phyloP scores from a whole-genome alignment of 2,329 filamentous ascomycete species.

The Nectriaceae sp. region DNA sequence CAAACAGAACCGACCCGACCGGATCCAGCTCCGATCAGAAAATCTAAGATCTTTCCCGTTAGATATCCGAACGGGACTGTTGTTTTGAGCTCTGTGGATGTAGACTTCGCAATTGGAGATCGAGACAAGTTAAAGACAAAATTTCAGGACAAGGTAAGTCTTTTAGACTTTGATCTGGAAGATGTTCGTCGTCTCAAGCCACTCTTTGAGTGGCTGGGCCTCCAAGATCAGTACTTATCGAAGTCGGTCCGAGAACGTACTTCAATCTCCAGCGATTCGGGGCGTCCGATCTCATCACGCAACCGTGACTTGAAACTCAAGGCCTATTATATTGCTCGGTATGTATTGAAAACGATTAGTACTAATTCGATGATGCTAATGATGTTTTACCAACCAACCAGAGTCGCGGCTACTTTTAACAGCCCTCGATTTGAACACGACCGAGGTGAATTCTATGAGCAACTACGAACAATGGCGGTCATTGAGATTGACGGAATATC shows the following conservation, averaged over 20 bases:
- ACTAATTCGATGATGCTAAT: slow-evolving; percentile 1
- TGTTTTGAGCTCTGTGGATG: not conserved
- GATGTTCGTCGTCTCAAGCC: slow-evolving; percentile 10
- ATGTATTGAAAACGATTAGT: not conserved
- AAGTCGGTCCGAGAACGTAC: slow-evolving; percentile 10
- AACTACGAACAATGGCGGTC: slow-evolving; percentile 11
- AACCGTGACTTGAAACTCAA: slow-evolving; percentile 14
- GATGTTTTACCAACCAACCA: not conserved
- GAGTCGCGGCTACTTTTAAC: slow-evolving; percentile 17
- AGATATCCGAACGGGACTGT: slow-evolving; percentile 4
- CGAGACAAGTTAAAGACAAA: slow-evolving; percentile 4
- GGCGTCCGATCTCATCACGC: not conserved
- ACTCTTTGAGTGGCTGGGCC: slow-evolving; percentile 9
- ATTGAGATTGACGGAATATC: slow-evolving; percentile 13
- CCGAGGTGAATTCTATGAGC: not conserved
- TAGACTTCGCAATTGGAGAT: slow-evolving; percentile 19
- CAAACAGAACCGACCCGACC: not conserved
- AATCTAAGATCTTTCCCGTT: slow-evolving; percentile 16
- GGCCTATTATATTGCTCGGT: slow-evolving; percentile 18
- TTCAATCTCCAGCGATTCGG: not conserved
- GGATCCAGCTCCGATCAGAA: slow-evolving; percentile 12
- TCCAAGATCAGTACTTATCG: slow-evolving; percentile 14
- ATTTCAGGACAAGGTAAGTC: slow-evolving; percentile 6
- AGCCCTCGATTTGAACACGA: slow-evolving; percentile 10
- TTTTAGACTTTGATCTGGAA: slow-evolving; percentile 20